Conservation (phyloP, 2,329 filamentous ascomycete species). For the Neonectria magnoliae region DNA sequence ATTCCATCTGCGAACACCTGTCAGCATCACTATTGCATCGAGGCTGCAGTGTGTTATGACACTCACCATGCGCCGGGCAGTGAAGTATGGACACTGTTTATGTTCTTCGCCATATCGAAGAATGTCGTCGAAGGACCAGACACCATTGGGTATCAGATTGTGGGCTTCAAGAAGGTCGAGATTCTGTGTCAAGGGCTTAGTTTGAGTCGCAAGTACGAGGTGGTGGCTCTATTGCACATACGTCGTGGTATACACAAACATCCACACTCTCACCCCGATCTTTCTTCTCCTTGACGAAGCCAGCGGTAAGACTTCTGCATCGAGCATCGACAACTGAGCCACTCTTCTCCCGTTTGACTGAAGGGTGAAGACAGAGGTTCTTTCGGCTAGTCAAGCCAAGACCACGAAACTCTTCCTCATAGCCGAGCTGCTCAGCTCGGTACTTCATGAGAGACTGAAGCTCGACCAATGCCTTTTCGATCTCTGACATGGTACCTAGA, state of each 20-base stretch:
- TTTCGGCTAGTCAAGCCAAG: conserved; percentile 95
- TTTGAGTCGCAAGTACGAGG: background rate
- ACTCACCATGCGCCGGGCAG: conserved; percentile 86
- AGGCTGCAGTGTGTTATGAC: background rate
- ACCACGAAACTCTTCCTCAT: conserved; percentile 91
- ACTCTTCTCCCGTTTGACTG: conserved; percentile 95
- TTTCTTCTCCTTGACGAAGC: conserved; percentile 98
- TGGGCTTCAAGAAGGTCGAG: conserved; percentile 94
- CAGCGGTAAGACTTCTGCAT: conserved; percentile 93
- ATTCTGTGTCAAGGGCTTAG: conserved; percentile 65
- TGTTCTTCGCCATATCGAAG: conserved; percentile 91
- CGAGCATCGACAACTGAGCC: conserved; percentile 93
- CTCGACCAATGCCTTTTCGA: conserved; percentile 95
- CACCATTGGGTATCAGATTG: conserved; percentile 91
- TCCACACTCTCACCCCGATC: conserved; percentile 94
- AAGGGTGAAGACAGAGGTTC: conserved; percentile 95
- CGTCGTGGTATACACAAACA: conserved; percentile 94
- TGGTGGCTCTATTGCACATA: conserved; percentile 50
- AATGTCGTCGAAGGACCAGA: conserved; percentile 94
- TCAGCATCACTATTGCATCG: conserved; percentile 4
- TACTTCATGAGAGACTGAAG: conserved; percentile 95
- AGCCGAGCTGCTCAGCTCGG: conserved; percentile 85
- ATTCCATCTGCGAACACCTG: conserved; percentile 77
- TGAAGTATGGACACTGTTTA: conserved; percentile 98
- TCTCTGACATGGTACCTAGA: conserved; percentile 94